Base-by-base conservation (phyloP, 805 yeast species). In the Priceomyces haplophilus region DNA sequence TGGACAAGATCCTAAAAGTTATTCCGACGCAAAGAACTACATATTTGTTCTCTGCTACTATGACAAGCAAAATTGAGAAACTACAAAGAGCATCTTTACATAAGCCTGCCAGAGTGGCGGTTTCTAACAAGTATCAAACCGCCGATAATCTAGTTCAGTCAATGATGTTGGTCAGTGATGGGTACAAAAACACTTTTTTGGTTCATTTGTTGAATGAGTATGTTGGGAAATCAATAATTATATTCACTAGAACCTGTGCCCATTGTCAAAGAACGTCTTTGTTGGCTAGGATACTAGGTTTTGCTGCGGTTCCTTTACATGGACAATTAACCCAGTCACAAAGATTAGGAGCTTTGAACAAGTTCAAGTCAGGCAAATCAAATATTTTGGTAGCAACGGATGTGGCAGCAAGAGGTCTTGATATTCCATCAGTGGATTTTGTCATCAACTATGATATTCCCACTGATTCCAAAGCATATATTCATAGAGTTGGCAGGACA, bases 31-130 rank as follows among this genome's bases (percentile, higher is more conserved):
- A 88, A 48, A 77, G 93, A 64, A 88, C 89, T 3, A 85, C 93
- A 0, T 88, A 84, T 55, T 67, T 91, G 42, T 91, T 90, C 58
- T 87, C 96, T 23, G 99, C 99, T n/a, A 91, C 99, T 0, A 87
- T 95, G 83, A 91, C 98, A 2, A 85, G 87, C 35, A 93, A 93
- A 61, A 89, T 91, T 55, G 98, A 90, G 55, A 90, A 90, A 63
- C 72, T 91, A 51, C 98, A 93, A 67, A 73, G 98, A 47, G 98
- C 98, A 1, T 88, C 97, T 29, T 74, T 91, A 50, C 68, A 79
- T 3, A 81, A 87, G 54, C 99, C 99, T 0, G 96, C 90, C 3
- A 80, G 89, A 51, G 88, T 95, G 38, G 88, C 96, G 0, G 96
- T 91, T 3, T 84, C 93, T 13, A 80, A 80, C 50, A 87, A 88